phyloP scores from a whole-genome alignment of 768 basidiomycete genomes.

The Heimioporus sp. region DNA sequence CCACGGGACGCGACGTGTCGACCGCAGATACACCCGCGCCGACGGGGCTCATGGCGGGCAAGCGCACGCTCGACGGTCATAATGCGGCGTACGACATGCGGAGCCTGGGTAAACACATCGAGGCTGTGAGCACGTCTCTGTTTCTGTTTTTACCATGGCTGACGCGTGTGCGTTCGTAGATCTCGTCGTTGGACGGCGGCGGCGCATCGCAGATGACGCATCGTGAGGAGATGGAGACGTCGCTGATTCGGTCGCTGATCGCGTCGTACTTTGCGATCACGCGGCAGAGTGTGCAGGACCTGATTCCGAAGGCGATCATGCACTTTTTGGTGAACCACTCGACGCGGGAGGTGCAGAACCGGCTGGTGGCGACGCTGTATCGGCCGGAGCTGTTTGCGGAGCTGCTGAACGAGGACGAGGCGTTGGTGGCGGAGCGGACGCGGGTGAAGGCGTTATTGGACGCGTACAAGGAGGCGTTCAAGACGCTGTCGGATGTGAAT shows the following conservation, averaged over 20 bases:
- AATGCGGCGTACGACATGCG: conserved; percentile 97
- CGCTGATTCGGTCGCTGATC: conserved; percentile 91
- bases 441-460: conserved; percentile 93
- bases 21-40: conserved; percentile 49
- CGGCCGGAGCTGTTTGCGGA: conserved; percentile 92
- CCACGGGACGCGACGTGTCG: conserved; percentile 65
- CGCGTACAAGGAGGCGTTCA: conserved; percentile 94
- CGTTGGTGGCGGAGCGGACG: conserved; percentile 88
- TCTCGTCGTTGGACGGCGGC: conserved; percentile 57
- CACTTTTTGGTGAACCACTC: conserved; percentile 96
- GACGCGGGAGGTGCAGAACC: conserved; percentile 95
- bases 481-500: conserved; percentile 79
- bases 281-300: conserved; percentile 94
- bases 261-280: conserved; percentile 95
- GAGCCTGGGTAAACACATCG: conserved; percentile 95
- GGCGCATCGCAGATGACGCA: conserved; percentile 57
- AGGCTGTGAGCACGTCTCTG: conserved; percentile 64
- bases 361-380: conserved; percentile 91
- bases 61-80: conserved; percentile 65
- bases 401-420: conserved; percentile 93
- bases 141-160: conserved; percentile 35
- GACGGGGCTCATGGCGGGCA: conserved; percentile 65
- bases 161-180: too few species aligned
- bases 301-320: conserved; percentile 98
- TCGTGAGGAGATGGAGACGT: conserved; percentile 96